Base-by-base conservation (phyloP, 345 rosid species). In the Eucalyptus tenuipes region DNA sequence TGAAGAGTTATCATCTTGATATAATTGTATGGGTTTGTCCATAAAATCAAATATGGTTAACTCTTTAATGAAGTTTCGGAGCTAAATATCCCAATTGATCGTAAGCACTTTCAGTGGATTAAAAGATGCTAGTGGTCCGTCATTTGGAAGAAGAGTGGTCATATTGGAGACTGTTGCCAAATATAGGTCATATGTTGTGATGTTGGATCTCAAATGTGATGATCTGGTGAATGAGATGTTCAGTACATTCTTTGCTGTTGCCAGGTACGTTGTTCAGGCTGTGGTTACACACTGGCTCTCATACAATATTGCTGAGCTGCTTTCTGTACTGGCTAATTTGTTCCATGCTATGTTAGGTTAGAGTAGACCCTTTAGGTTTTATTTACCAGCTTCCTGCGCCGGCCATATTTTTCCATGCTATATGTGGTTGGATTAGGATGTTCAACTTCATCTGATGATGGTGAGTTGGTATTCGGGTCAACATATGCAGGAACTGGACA, bases 201-300 rank as follows among this genome's bases (percentile, higher is more conserved):
- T 98, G 99, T 90, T 98, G 96, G 99, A 97, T 95, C 98, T 98
- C 87, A 99, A 96, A 94, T 97, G 99, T 88, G 95, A 97, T 89
- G 96, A 97, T 93, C 93, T 97, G 88, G 96, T 98, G 91, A 94
- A 95, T 90, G 93, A 96, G 93, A 96, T 98, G 96, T 98, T 94
- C 96, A 93, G 92, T 87, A 97, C 98, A 86, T 97, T 97, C 91
- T 95, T 98, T 86, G 75, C 95, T 90, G 97, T 98, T 91, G 97
- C 96, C 90, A 96, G 99, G 99, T 98, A 84, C 88, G 97, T 91
- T 87, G 22, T 68, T 84, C 55, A 24, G 53, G 25, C 42, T 7
- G n/a, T 88, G 4, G 10, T 53, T 45, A 75, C 13, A 40, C 47
- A 6, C 47, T 75, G 20, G 47, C 27, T 40, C 29, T 40, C 84